These are phyloP conservation scores for Russula lepida DNA, from an alignment of 768 basidiomycete genomes.

Conservation along the genomic window DNA sequence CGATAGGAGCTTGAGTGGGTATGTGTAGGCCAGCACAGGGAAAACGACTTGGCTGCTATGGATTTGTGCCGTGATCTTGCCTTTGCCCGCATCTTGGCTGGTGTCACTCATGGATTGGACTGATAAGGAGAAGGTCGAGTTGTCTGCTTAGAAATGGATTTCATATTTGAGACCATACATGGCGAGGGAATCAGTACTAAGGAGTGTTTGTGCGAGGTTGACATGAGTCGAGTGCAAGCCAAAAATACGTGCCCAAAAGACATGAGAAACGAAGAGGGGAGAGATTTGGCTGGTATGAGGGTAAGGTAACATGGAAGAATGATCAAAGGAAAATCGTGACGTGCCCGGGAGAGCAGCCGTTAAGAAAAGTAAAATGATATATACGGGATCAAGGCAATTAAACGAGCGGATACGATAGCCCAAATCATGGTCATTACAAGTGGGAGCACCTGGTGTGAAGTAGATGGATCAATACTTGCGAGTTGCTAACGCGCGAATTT, in stretches of 20 bases:
- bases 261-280: neutral
- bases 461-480: conserved; percentile 46
- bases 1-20: conserved; percentile 84
- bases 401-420: conserved; percentile 12
- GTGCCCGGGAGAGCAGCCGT: neutral
- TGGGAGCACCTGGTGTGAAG: conserved; percentile 4
- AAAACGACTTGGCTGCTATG: conserved; percentile 55
- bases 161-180: conserved; percentile 14
- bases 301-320: neutral
- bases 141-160: neutral
- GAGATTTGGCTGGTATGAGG: neutral
- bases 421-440: conserved; percentile 6
- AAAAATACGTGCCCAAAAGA: conserved; percentile 4
- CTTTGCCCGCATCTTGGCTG: conserved; percentile 37
- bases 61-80: conserved; percentile 45
- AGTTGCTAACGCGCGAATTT: conserved; percentile 81
- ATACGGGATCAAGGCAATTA: conserved; percentile 8
- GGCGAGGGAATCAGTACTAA: conserved; percentile 14
- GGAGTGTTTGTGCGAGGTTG: conserved; percentile 2
- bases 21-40: conserved; percentile 66
- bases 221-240: conserved; percentile 6
- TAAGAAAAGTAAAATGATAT: conserved; percentile 3
- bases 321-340: neutral
- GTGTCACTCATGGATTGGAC: conserved; percentile 1
- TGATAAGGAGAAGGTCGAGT: neutral